A percentile compares a stretch with the other conserved stretches of the same genome.
Conservation (phyloP, 441 rosid species). For the Pelargonium myrrhifolium region DNA sequence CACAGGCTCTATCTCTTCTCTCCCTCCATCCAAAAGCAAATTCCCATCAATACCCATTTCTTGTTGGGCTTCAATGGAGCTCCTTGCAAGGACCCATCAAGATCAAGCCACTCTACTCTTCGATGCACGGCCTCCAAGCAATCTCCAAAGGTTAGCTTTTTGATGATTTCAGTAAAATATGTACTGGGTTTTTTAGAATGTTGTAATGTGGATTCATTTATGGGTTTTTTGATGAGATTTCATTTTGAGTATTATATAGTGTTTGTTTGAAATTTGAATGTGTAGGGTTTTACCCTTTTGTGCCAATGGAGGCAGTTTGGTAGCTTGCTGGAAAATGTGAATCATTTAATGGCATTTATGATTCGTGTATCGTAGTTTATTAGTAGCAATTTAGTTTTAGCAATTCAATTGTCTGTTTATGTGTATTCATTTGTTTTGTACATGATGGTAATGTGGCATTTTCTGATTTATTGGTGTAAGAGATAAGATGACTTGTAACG, state of each 20-base stretch:
- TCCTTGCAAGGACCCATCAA: constrained; percentile 9
- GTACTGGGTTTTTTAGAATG: background rate
- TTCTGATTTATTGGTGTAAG: background rate
- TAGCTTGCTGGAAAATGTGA: background rate
- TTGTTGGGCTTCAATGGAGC: constrained; percentile 17
- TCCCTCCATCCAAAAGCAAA: constrained; percentile 18
- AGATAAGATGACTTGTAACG: background rate
- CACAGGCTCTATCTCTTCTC: constrained; percentile 21
- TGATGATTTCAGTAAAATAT: background rate
- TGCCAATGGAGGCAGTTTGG: background rate
- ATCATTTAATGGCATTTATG: background rate
- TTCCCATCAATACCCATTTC: constrained; percentile 25
- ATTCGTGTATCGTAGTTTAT: background rate
- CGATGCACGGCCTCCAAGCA: constrained; percentile 25
- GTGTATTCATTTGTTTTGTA: no score
- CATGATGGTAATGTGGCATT: background rate
- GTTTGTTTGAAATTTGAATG: background rate
- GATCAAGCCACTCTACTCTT: constrained; percentile 19
- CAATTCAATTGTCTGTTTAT: background rate
- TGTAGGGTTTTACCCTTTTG: background rate
- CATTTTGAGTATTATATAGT: background rate
- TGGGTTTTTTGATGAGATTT: background rate
- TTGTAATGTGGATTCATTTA: background rate
- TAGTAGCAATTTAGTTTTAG: background rate
- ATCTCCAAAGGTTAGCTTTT: constrained; percentile 29